Base-by-base conservation (phyloP, 148 eudicot genomes). In the Fallopia convolvulus region DNA sequence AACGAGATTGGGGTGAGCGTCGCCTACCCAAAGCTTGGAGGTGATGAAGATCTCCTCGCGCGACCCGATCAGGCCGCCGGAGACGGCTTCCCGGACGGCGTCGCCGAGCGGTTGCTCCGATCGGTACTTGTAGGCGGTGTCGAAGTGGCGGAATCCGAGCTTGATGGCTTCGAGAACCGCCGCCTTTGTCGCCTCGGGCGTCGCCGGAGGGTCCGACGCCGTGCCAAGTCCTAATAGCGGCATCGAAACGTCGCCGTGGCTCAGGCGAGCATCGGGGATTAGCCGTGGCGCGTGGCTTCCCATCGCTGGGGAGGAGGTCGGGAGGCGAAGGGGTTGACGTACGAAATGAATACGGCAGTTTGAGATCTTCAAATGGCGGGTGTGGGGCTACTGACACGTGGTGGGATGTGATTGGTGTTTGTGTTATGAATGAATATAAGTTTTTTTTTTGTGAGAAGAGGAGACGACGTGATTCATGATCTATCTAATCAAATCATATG, bases 31-130 rank as follows among this genome's bases (percentile, higher is more conserved):
- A 6, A 91, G 81, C 82, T 91, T 91, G 15, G 97, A 82, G 53
- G 97, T 87, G 50, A 91, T 77, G 44, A 88, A 91, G 33, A 91
- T 42, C 21, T 91, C 93, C 15, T 87, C 88, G 12, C 97, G 87
- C 3, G 87, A 82, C 55, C 74, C 77, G 75, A 91, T 77, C 10
- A 91, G 72, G 39, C 91, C 89, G 56, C 74, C 74, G 14, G 26
- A 33, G 32, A 91, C 20, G 4, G 93, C 89, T 68, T 88, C 84
- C 56, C 52, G 66, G 23, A 86, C 72, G 3, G 86, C 91, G 8
- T 86, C 85, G 0, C 91, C 91, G 17, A 88, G 70, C 41, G 91
- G 84, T 79, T 72, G 53, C 82, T 89, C 92, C 0, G 90, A 79
- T 0, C 81, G 41, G 63, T 89, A 89, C 30, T 77, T 80, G 56